Evolutionary conservation across 768 basidiomycete species (phyloP).

Genomic region (Mycena alexandri): DNA sequence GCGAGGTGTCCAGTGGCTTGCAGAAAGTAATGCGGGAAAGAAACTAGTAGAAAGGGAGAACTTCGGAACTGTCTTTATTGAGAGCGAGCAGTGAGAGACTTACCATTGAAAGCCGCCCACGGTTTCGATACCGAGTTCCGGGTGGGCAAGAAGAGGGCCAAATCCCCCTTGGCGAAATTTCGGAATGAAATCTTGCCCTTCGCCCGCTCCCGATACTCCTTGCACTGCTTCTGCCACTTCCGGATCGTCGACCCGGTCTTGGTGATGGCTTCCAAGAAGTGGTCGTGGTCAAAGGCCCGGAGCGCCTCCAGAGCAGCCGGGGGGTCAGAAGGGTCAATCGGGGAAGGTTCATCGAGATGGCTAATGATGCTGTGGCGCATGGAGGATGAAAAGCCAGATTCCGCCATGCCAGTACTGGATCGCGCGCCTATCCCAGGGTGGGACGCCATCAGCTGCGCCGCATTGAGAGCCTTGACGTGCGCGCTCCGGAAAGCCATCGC

Average conservation of each 20-base stretch:
- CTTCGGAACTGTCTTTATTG: conserved; percentile 46
- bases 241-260: conserved; percentile 90
- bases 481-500: conserved; percentile 83
- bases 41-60: conserved; percentile 69
- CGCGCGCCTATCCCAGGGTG: conserved; percentile 65
- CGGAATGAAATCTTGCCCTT: conserved; percentile 97
- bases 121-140: conserved; percentile 93
- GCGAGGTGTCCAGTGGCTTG: conserved; percentile 87
- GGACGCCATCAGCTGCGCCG: conserved; percentile 68
- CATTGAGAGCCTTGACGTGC: conserved; percentile 77
- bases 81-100: conserved; percentile 40
- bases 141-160: conserved; percentile 96
- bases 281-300: conserved; percentile 84
- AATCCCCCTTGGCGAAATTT: conserved; percentile 94
- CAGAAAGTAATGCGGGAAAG: conserved; percentile 98
- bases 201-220: conserved; percentile 94
- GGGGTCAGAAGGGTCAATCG: conserved; percentile 84
- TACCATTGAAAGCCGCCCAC: conserved; percentile 99
- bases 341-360: conserved; percentile 72
- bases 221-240: conserved; percentile 98
- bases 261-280: conserved; percentile 84
- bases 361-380: conserved; percentile 68
- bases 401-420: conserved; percentile 56
- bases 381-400: conserved; percentile 63
- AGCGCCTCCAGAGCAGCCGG: conserved; percentile 76